Evolutionary conservation across 1,284 basidiomycete genomes (phyloP), one percentile per base, ranked within the genome.

Genomic region (Athelia psychrophila): DNA sequence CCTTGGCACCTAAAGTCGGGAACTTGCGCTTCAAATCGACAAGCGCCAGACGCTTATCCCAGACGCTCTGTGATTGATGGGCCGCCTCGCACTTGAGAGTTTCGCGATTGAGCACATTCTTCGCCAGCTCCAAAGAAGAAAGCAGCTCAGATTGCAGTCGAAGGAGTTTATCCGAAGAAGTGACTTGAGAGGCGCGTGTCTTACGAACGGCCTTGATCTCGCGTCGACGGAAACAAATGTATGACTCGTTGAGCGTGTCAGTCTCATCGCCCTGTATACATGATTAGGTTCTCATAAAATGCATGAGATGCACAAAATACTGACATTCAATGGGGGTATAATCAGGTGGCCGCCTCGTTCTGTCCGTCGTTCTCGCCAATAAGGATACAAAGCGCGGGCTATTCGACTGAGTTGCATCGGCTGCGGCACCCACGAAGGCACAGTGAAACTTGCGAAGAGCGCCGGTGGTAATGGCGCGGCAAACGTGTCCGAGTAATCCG

Each of bases 221-320:
- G 54, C 95, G 87, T 51, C 96, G 83, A 38, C 97, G 87, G 81
- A 99, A 99, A 72, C 97, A 99, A 48, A 98, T 93, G 59, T 98
- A 99, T 0, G 97, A 97, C 64, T 98, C 95, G 54, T 93, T 95
- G 54, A 74, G 72, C 49, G 89, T 86, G 69, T 98, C 96, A 33
- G 89, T 82, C 72, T 98, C 96, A 68, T 99, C 95, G 58, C 84
- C 86, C 91, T 95, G 62, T 2, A 55, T 27, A 55, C 15, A 56
- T 44, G 6, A 51, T 47, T 51, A 40, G 35, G 16, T 63, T 66
- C 35, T 30, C 20, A 42, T 10, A 50, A 13, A 25, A 24, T n/a
- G n/a, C n/a, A n/a, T n/a, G 48, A 9, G 1, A 12, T n/a, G 33
- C 48, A 3, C 42, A 8, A 40, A 24, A 51, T 24, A 68, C 85